Conservation (phyloP, 768 basidiomycete species). For the Collybia nuda region DNA sequence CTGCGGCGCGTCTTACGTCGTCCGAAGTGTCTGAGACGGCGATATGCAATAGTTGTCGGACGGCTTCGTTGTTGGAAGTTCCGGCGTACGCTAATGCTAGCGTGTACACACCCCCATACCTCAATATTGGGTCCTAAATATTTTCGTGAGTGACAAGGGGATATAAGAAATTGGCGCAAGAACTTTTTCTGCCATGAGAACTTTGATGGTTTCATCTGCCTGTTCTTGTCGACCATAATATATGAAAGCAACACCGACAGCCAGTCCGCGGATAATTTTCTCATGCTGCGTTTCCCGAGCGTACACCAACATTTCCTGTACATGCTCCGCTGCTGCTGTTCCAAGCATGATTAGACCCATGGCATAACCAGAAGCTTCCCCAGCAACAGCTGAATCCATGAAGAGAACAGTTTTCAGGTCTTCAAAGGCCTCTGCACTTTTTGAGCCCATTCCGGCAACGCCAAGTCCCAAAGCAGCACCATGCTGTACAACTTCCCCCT, state of each 20-base stretch:
- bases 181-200: slow-evolving; percentile 85
- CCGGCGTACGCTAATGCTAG: slow-evolving; percentile 96
- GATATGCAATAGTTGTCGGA: slow-evolving; percentile 89
- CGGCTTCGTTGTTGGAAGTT: slow-evolving; percentile 91
- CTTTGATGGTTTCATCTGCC: slow-evolving; percentile 80
- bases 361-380: slow-evolving; percentile 94
- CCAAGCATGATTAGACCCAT: slow-evolving; percentile 99
- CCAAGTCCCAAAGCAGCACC: slow-evolving; percentile 97
- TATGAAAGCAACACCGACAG: slow-evolving; percentile 89
- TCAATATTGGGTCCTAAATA: slow-evolving; percentile 87
- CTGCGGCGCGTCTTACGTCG: slow-evolving; percentile 95
- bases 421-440: slow-evolving; percentile 87
- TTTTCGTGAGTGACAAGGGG: slow-evolving; percentile 2
- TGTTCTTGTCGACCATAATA: slow-evolving; percentile 92
- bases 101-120: slow-evolving; percentile 97
- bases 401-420: slow-evolving; percentile 87
- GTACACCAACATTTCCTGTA: slow-evolving; percentile 95
- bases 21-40: slow-evolving; percentile 98
- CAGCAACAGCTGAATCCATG: slow-evolving; percentile 92
- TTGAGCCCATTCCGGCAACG: slow-evolving; percentile 92
- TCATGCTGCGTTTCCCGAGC: slow-evolving; percentile 98
- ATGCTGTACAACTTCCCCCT: slow-evolving; percentile 91
- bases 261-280: slow-evolving; percentile 96
- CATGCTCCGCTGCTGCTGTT: slow-evolving; percentile 75
- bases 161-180: slow-evolving; percentile 2